These are phyloP conservation scores for Logfia minima DNA, from an alignment of 129 eudicot genomes.

Conservation along the genomic window DNA sequence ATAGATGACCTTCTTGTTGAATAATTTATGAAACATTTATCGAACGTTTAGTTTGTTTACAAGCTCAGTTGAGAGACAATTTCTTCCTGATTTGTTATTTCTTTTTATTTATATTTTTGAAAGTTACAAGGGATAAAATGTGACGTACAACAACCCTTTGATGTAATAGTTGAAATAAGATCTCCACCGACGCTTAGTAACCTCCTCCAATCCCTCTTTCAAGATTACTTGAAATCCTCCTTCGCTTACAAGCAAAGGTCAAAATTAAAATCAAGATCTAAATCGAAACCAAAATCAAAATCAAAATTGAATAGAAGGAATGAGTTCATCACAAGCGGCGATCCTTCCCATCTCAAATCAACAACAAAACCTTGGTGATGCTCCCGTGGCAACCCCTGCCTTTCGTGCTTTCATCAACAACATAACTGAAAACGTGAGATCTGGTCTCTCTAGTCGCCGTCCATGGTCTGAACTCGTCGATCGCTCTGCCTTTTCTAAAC, in stretches of 20 bases:
- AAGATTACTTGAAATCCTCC: background rate
- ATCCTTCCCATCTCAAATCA: slow-evolving; percentile 45
- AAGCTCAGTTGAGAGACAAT: too few relatives aligned
- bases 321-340: slow-evolving; percentile 41
- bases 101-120: background rate
- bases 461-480: slow-evolving; percentile 86
- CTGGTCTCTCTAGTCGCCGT: slow-evolving; percentile 65
- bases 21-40: too few relatives aligned
- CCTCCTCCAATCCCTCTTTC: background rate
- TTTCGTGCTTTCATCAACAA: slow-evolving; percentile 52
- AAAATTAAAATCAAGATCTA: background rate
- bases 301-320: background rate
- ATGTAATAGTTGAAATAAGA: slow-evolving; percentile 8
- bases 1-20: too few relatives aligned
- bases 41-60: too few relatives aligned
- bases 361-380: slow-evolving; percentile 20
- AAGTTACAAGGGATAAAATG: background rate
- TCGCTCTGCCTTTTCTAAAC: slow-evolving; percentile 74
- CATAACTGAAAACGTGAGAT: slow-evolving; percentile 46
- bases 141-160: background rate
- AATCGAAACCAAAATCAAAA: background rate
- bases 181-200: slow-evolving; percentile 22
- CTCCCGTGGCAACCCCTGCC: slow-evolving; percentile 41
- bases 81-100: too few relatives aligned
- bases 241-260: slow-evolving; percentile 13